Evolutionary conservation across 352 stramenopile species (phyloP), one percentile per base, ranked within the genome.

Genomic region (Globisporangium orthogonon): DNA sequence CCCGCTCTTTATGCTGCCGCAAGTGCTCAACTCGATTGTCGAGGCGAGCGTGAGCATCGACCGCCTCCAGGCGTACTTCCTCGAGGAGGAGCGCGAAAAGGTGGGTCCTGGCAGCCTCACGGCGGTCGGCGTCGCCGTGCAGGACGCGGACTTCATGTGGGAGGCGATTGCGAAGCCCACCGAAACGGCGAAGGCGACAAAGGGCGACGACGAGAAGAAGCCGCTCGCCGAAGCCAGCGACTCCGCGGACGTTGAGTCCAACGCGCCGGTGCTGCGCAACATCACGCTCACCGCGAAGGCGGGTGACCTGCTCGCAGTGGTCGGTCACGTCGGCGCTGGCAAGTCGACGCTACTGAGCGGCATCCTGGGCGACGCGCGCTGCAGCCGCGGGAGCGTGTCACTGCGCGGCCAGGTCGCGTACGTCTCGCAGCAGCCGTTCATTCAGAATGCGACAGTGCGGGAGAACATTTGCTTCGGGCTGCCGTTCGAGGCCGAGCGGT

Each of bases 1-100:
- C 73, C 97, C 97, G n/a, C 71, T 99, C 17, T 96, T 97, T 57
- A 97, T 98, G 78, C 68, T 99, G 3, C 97, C 97, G 4, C 76
- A 96, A 52, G 94, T 98, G 33, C 86, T 99, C 49, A 98, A 98
- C 64, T 88, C 79, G 30, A 83, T 97, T 50, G 85, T 98, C 3
- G 94, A 99, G 65, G 94, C 90, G 2, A 82, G 60, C 50, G 79
- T 89, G 37, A 87, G 74, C 73, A 29, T 86, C 57, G 66, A 85
- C 15, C 78, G 81, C 33, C 62, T 91, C 28, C 64, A 66, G 17
- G 67, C 61, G 14, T 91, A 83, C 44, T 76, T 91, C 37, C 57
- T 80, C 33, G 75, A 75, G 52, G 69, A 77, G 10, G 81, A 91
- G 45, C 72, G 70, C 28, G 74, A 96, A 41, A 65, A 88, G 31